Evolutionary conservation across 139 green algal genomes (phyloP), one percentile per base, ranked within the genome.

Genomic region (Coelastrella sp.): DNA sequence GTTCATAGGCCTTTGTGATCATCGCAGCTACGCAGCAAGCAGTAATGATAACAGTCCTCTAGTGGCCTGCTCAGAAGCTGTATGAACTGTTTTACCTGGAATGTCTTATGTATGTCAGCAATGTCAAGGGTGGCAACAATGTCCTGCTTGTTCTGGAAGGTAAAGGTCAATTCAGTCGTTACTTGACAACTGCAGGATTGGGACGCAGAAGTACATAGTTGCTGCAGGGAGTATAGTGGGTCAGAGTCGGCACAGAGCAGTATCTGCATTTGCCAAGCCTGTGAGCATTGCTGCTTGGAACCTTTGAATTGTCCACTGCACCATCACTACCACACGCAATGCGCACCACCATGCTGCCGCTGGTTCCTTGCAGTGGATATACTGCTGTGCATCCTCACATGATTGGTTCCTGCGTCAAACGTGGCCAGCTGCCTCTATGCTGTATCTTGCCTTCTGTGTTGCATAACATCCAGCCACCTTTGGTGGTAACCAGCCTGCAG

Each of bases 171-270:
- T 51, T 82, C 34, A 30, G 75, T 32, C 19, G 75, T 82, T 23
- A 69, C 53, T 19, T 69, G 27, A 37, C 75, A 82, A 43, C 75
- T 82, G 75, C 50, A 69, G n/a, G n/a, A n/a, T n/a, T n/a, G n/a
- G n/a, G n/a, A n/a, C n/a, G n/a, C n/a, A n/a, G n/a, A n/a, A n/a
- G n/a, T n/a, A n/a, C n/a, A n/a, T n/a, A n/a, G n/a, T n/a, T n/a
- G 45, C 15, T 57, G 45, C 15, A 23, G 45, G 15, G 45, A 57
- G 45, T 57, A 57, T 57, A 57, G 45, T 13, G 15, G 45, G n/a
- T n/a, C n/a, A n/a, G n/a, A n/a, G n/a, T n/a, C n/a, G n/a, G n/a
- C n/a, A n/a, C n/a, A n/a, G n/a, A n/a, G n/a, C n/a, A n/a, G n/a
- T n/a, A n/a, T n/a, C n/a, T n/a, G n/a, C n/a, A n/a, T n/a, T n/a